Evolutionary conservation across 2,329 filamentous ascomycete species (phyloP).

Genomic region (Berkeleyomyces basicola): DNA sequence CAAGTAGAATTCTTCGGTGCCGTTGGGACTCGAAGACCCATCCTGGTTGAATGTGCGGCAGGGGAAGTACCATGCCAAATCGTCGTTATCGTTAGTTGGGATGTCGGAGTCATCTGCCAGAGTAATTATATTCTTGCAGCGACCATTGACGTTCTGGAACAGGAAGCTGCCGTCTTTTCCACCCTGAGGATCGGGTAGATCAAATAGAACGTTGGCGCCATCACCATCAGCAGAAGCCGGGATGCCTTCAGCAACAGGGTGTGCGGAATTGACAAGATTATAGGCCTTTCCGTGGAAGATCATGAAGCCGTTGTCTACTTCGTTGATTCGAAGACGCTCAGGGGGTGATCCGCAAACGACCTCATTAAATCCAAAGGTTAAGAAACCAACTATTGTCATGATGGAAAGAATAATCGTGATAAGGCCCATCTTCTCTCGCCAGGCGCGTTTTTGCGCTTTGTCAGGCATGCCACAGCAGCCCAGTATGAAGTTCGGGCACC

Average conservation of each 20-base stretch:
- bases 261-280: conserved; percentile 58
- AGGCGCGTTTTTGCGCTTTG: conserved; percentile 77
- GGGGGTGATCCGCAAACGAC: conserved; percentile 64
- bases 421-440: conserved; percentile 95
- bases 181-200: conserved; percentile 63
- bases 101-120: conserved; percentile 54
- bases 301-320: conserved; percentile 72
- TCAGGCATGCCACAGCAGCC: conserved; percentile 71
- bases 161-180: conserved; percentile 93
- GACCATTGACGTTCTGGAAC: conserved; percentile 96
- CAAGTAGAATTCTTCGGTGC: conserved; percentile 55
- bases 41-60: conserved; percentile 88
- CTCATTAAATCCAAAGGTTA: conserved; percentile 91
- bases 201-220: conserved; percentile 68
- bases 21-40: conserved; percentile 63
- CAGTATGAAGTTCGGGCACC: conserved; percentile 74
- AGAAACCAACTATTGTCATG: conserved; percentile 77
- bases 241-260: conserved; percentile 69
- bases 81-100: conserved; percentile 52
- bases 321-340: conserved; percentile 61
- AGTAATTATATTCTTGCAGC: conserved; percentile 83
- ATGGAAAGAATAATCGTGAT: conserved; percentile 85
- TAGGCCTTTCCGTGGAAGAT: conserved; percentile 92
- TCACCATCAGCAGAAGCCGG: conserved; percentile 31
- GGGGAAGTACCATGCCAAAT: conserved; percentile 94